Conservation (phyloP, 1,139 yeast genomes). For the Saccharomyces hybrid region DNA sequence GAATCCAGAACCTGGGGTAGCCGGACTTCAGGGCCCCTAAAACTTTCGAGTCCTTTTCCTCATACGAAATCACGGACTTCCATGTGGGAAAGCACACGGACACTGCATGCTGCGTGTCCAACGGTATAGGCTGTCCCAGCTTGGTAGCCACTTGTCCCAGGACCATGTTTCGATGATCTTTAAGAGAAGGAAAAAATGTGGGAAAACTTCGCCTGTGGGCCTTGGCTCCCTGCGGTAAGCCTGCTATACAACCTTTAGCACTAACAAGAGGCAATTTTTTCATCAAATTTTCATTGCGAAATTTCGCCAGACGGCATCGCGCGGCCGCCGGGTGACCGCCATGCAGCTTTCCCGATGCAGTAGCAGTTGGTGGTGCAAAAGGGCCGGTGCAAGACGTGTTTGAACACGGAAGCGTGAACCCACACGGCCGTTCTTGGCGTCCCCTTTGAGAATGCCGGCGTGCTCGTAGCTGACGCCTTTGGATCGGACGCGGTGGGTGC, state of each 20-base stretch:
- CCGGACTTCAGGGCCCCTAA: conserved; percentile 73
- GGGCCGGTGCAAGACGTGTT: neutral
- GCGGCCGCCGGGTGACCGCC: neutral
- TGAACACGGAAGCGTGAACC: neutral
- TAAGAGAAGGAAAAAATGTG: neutral
- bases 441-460: neutral
- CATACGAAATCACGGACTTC: conserved; percentile 83
- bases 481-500: neutral
- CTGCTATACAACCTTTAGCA: neutral
- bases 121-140: conserved; percentile 80
- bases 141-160: conserved; percentile 5
- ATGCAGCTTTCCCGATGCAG: neutral
- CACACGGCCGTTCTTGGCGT: neutral
- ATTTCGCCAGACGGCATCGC: neutral
- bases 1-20: conserved; percentile 83
- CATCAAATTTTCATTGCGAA: neutral
- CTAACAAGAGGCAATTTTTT: neutral
- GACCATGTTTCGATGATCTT: neutral
- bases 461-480: neutral
- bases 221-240: neutral
- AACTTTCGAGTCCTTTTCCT: conserved; percentile 83
- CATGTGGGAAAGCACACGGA: conserved; percentile 91
- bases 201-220: neutral
- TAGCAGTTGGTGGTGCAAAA: neutral
- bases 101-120: conserved; percentile 84